Conservation (phyloP, 495 filamentous ascomycete genomes). For the Aspergillus campestris region DNA sequence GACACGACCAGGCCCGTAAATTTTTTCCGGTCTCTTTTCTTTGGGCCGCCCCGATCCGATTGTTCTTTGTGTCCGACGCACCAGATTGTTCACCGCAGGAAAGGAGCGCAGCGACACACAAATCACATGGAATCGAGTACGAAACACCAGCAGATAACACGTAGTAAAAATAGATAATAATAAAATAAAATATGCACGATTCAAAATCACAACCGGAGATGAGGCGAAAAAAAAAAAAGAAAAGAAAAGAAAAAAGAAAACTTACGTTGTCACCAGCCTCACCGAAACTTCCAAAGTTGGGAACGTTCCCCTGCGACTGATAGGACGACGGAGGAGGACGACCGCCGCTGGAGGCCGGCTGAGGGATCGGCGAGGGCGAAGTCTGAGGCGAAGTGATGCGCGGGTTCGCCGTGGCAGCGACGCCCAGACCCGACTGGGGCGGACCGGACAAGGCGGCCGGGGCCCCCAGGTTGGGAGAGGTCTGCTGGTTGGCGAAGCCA, state of each 20-base stretch:
- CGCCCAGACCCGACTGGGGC: slow-evolving; percentile 46
- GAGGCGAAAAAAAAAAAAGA: neutral
- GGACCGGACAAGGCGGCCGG: slow-evolving; percentile 40
- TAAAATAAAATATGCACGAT: neutral
- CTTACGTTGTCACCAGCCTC: slow-evolving; percentile 62
- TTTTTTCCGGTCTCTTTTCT: neutral
- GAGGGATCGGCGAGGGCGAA: slow-evolving; percentile 85
- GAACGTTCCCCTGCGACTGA: slow-evolving; percentile 50
- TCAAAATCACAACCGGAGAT: neutral
- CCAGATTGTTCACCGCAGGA: no score
- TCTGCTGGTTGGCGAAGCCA: slow-evolving; percentile 56
- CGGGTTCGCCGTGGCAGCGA: slow-evolving; percentile 56
- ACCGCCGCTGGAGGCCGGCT: slow-evolving; percentile 76
- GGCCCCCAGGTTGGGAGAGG: slow-evolving; percentile 57
- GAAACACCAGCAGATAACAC: no score
- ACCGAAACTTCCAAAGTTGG: slow-evolving; percentile 78
- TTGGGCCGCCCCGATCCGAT: no score
- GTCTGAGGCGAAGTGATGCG: slow-evolving; percentile 62
- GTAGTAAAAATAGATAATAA: neutral
- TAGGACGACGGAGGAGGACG: slow-evolving; percentile 63
- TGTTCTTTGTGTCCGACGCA: no score
- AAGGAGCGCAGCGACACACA: no score
- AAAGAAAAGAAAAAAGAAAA: slow-evolving; percentile 11
- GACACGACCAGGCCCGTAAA: neutral
- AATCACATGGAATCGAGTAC: no score